phyloP scores from a whole-genome alignment of 345 rosid species.

The Durio zibethinus region DNA sequence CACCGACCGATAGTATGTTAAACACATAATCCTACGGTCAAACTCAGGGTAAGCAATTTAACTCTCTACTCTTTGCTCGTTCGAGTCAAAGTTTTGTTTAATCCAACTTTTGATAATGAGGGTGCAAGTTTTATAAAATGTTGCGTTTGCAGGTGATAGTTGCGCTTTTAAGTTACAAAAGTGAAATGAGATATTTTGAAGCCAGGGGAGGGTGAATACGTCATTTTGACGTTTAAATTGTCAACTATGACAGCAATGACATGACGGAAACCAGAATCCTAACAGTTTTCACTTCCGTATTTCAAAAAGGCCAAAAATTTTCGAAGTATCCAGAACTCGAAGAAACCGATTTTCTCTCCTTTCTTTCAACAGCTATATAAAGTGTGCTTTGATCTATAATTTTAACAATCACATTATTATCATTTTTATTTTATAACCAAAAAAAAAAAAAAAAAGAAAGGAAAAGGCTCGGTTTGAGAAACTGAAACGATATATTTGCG shows the following conservation, averaged over 20 bases:
- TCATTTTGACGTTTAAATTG: background rate
- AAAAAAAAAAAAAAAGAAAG: too few relatives aligned
- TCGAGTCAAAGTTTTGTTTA: background rate
- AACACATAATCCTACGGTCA: background rate
- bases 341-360: background rate
- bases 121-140: background rate
- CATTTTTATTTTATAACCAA: too few relatives aligned
- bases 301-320: background rate
- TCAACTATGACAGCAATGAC: background rate
- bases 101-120: background rate
- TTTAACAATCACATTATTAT: background rate
- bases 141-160: background rate
- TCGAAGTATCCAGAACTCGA: constrained; percentile 21
- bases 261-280: background rate
- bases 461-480: background rate
- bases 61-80: background rate
- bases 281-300: too few relatives aligned
- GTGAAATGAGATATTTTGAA: background rate
- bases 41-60: background rate
- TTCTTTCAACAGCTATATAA: background rate
- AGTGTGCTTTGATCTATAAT: background rate
- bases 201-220: background rate
- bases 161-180: background rate
- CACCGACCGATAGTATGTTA: background rate
- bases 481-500: background rate